Base-by-base conservation (phyloP, 2,329 filamentous ascomycete species). In the Cladophialophora chaetospira region DNA sequence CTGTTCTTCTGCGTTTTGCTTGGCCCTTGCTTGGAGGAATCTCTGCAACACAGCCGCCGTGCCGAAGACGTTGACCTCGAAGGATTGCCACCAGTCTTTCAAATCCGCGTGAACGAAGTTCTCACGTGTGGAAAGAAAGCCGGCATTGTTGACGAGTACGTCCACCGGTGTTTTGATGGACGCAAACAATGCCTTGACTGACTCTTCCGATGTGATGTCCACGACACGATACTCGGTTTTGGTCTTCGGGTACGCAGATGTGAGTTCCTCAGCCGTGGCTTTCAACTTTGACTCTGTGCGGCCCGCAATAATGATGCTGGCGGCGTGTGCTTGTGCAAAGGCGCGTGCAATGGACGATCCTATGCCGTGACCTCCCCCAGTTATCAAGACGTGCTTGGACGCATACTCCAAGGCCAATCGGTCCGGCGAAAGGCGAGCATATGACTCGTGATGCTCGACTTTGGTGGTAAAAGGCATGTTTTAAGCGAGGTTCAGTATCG, bases 1-100 rank as follows among this genome's bases (percentile, higher is more conserved):
- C 26, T 49, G 46, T 10, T 38, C 19, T 19, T 23, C 25, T 28
- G 33, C 46, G 21, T 38, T 38, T 26, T 49, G 46, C 31, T 38
- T 49, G 5, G 46, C 31, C 15, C 46, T 29, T 2, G 29, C 23
- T 4, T 26, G 46, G 13, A 49, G 21, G 13, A 49, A 49, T 21
- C 38, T 29, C 46, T 49, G 46, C 21, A 38, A 21, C 5, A 49
- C 46, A 15, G 19, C 25, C 13, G 46, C 31, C 4, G 46, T 49
- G 17, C 46, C 46, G 17, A 49, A 21, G 21, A 49, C 46, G 31
- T 49, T 49, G 11, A 49, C 33, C 15, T 49, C 46, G 19, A 49
- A 49, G 4, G 46, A 26, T 13, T 15, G 19, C 46, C 46, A 38
- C 31, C 46, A 49, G n/a, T 49, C 46, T 15, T 38, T 49, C 46